Conservation (phyloP, 495 filamentous ascomycete genomes). For the Penicillium robsamsonii region DNA sequence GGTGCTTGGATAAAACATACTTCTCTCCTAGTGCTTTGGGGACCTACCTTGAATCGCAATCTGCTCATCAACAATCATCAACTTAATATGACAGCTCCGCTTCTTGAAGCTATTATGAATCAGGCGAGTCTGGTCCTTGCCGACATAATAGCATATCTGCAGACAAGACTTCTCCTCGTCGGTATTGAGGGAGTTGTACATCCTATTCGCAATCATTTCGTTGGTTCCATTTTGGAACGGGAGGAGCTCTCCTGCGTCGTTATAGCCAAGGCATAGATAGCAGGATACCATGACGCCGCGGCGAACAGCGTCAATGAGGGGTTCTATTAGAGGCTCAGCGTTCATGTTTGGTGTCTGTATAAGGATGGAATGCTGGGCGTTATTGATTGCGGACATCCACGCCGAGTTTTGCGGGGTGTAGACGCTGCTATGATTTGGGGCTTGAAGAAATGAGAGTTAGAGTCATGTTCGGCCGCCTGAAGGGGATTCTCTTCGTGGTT, state of each 20-base stretch:
- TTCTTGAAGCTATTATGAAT: conserved; percentile 60
- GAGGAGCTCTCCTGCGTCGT: conserved; percentile 72
- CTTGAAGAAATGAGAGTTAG: conserved; percentile 19
- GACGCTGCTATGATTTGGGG: conserved; percentile 56
- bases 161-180: conserved; percentile 46
- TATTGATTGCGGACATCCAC: conserved; percentile 64
- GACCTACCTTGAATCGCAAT: conserved; percentile 57
- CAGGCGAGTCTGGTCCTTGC: conserved; percentile 65
- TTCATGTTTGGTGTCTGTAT: conserved; percentile 78
- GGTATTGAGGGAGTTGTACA: conserved; percentile 52
- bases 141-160: conserved; percentile 65
- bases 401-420: conserved; percentile 68
- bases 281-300: conserved; percentile 63
- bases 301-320: conserved; percentile 59
- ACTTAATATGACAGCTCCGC: conserved; percentile 70
- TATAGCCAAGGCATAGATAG: conserved; percentile 75
- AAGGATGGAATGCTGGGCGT: conserved; percentile 61
- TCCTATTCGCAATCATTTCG: conserved; percentile 59
- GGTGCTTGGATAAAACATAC: neutral
- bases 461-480: neutral
- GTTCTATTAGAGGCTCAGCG: conserved; percentile 62
- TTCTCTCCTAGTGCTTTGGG: neutral
- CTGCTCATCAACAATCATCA: conserved; percentile 68
- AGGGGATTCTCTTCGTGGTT: neutral
- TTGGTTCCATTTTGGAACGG: conserved; percentile 75